Base-by-base conservation (phyloP, 2,329 filamentous ascomycete genomes). In the Ampelomyces quisqualis region DNA sequence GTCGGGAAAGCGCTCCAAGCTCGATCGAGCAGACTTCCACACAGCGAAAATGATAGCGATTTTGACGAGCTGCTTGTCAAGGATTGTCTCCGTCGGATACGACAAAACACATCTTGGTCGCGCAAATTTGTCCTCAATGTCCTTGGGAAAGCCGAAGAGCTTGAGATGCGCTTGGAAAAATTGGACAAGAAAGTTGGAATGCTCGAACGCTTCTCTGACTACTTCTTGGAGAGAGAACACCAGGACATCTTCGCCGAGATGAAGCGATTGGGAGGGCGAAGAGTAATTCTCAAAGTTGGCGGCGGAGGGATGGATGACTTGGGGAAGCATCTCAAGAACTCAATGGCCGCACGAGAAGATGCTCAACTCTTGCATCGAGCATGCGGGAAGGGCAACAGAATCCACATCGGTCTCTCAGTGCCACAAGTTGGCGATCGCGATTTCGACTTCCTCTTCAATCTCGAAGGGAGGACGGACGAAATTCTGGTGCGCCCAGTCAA, bases 341-440 rank as follows among this genome's bases (percentile, higher is more conserved):
- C 51, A 7, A 35, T 58, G 10, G 39, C 52, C 11, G 51, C 49
- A 6, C 49, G 55, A n/a, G 56, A 53, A 38, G 58, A 63, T 38
- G 59, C 58, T 9, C 53, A 58, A 20, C 38, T 61, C 13, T 40
- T 63, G 3, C 52, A 62, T 14, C 45, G 42, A 13, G 53, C 53
- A 15, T 51, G 46, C 4, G 38, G 41, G 4, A 32, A 35, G 13
- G 39, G 37, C 4, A 47, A 47, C 17, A 38, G 32, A 17, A 34
- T 59, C 5, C 58, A 62, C 27, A 60, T 63, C 13, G 59, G 58
- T 1, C 43, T 63, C 3, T 51, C 50, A 10, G 50, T 60, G 3
- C 58, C 59, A 11, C 55, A 54, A 22, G 56, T 62, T 11, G 47
- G 51, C 13, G 42, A 43, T n/a, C 42, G 47, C 17, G 59, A 63